Evolutionary conservation across 2,329 filamentous ascomycete species (phyloP).

Genomic region (Calonectria hawksworthii): DNA sequence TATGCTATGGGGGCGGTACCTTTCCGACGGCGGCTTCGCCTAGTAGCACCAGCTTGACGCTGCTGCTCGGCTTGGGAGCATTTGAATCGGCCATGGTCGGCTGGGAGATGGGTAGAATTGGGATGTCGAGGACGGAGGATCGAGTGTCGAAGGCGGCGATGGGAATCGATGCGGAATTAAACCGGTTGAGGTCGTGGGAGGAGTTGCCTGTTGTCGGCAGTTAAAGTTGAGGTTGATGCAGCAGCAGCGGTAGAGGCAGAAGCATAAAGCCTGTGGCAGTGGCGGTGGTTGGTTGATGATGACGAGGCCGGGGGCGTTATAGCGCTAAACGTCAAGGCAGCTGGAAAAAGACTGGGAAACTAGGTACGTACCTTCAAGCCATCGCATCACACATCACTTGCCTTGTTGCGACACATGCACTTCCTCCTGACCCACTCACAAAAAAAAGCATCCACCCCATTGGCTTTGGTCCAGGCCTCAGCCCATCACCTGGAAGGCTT

Average conservation of each 20-base stretch:
- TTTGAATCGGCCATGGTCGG: slow-evolving; percentile 62
- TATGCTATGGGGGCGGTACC: slow-evolving; percentile 65
- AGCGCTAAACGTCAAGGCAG: slow-evolving; percentile 30
- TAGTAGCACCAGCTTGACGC: slow-evolving; percentile 98
- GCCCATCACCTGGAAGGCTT: slow-evolving; percentile 12
- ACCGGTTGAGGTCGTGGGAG: slow-evolving; percentile 32
- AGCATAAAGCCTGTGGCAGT: slow-evolving; percentile 34
- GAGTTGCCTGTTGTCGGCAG: slow-evolving; percentile 34
- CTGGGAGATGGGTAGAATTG: slow-evolving; percentile 28
- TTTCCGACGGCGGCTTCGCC: slow-evolving; percentile 99
- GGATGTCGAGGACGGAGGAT: not conserved
- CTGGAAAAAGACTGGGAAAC: slow-evolving; percentile 30
- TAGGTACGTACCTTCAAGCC: slow-evolving; percentile 23
- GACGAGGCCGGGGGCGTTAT: slow-evolving; percentile 43
- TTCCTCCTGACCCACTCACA: slow-evolving; percentile 4
- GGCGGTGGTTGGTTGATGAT: slow-evolving; percentile 45
- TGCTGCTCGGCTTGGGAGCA: slow-evolving; percentile 95
- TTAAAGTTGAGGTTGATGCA: slow-evolving; percentile 29
- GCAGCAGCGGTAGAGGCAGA: slow-evolving; percentile 27
- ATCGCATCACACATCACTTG: slow-evolving; percentile 6
- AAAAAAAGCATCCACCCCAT: slow-evolving; percentile 12
- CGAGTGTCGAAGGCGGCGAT: slow-evolving; percentile 14
- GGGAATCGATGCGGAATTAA: slow-evolving; percentile 6
- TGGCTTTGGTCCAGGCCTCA: slow-evolving; percentile 14
- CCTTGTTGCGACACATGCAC: slow-evolving; percentile 12